Evolutionary conservation across 164 flowering plant genomes (phyloP).

Genomic region (Taxillus chinensis): DNA sequence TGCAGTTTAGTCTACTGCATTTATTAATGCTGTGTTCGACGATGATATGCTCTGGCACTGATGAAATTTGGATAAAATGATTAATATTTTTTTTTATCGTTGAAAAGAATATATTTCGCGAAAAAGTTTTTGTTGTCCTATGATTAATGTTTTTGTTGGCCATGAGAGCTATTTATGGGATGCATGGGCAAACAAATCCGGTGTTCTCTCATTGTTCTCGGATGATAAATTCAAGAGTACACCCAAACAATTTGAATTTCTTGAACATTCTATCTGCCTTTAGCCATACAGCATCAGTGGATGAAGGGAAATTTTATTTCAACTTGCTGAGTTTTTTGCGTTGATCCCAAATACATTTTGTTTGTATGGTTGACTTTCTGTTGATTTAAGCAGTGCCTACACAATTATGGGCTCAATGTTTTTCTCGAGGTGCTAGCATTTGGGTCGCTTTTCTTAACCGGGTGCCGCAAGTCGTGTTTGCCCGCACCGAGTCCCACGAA

Average conservation of each 20-base stretch:
- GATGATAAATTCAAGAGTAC: conserved; percentile 38
- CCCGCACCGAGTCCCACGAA: no score
- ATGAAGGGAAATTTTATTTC: conserved; percentile 49
- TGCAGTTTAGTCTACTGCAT: no score
- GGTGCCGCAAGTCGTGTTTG: no score
- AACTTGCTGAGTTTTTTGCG: conserved; percentile 43
- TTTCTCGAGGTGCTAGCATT: conserved; percentile 44
- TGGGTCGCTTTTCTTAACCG: conserved; percentile 84
- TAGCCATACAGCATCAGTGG: conserved; percentile 68
- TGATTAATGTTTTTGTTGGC: conserved; percentile 66
- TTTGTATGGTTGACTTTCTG: conserved; percentile 75
- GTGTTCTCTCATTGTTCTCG: conserved; percentile 44
- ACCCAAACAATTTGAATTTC: conserved; percentile 47
- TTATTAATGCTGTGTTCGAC: no score
- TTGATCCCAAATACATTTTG: conserved; percentile 57
- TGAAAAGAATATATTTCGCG: neutral
- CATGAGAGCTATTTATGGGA: conserved; percentile 53
- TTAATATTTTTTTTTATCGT: no score
- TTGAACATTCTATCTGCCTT: conserved; percentile 65
- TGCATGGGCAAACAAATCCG: conserved; percentile 49
- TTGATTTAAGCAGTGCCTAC: conserved; percentile 53
- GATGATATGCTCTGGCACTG: no score
- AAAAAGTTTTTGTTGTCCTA: conserved; percentile 47
- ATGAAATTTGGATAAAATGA: no score
- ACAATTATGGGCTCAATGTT: conserved; percentile 50